Evolutionary conservation across 2,329 filamentous ascomycete genomes (phyloP).

Genomic region (Salinomyces thailandicus): DNA sequence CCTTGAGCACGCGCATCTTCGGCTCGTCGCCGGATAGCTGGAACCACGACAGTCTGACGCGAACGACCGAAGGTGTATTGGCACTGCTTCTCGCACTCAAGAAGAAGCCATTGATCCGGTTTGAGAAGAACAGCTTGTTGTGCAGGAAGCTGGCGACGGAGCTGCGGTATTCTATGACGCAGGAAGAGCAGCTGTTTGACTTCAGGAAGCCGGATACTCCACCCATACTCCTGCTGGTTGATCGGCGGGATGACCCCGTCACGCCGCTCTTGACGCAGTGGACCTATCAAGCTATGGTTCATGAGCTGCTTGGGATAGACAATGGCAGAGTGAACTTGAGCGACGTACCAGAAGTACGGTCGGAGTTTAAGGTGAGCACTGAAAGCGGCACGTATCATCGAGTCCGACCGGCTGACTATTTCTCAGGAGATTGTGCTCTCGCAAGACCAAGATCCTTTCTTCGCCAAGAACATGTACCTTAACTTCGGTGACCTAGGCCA

Average conservation of each 20-base stretch:
- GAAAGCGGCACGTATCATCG: no score
- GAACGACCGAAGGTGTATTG: conserved; percentile 77
- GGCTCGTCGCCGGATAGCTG: conserved; percentile 59
- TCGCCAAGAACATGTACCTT: conserved; percentile 98
- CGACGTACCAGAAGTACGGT: conserved; percentile 33
- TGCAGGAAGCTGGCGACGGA: conserved; percentile 91
- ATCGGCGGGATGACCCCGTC: conserved; percentile 86
- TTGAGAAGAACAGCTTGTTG: conserved; percentile 79
- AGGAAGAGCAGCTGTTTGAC: conserved; percentile 93
- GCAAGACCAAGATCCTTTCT: conserved; percentile 96
- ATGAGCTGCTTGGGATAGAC: conserved; percentile 84
- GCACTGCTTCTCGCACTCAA: conserved; percentile 80
- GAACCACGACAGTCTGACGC: conserved; percentile 79
- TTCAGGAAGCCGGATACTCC: conserved; percentile 92
- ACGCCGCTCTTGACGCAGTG: conserved; percentile 92
- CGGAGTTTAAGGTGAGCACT: conserved; percentile 21
- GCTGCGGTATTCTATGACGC: conserved; percentile 82
- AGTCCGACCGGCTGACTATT: neutral
- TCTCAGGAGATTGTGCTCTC: conserved; percentile 75
- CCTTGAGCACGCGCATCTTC: conserved; percentile 22
- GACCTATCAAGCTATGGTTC: conserved; percentile 99
- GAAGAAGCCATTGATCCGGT: conserved; percentile 91
- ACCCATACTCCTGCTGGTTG: conserved; percentile 80
- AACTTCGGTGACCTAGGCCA: conserved; percentile 94
- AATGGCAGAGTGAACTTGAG: conserved; percentile 90